Evolutionary conservation across 176 grass and related monocot species (phyloP).

Genomic region (Elaeis guineensis): DNA sequence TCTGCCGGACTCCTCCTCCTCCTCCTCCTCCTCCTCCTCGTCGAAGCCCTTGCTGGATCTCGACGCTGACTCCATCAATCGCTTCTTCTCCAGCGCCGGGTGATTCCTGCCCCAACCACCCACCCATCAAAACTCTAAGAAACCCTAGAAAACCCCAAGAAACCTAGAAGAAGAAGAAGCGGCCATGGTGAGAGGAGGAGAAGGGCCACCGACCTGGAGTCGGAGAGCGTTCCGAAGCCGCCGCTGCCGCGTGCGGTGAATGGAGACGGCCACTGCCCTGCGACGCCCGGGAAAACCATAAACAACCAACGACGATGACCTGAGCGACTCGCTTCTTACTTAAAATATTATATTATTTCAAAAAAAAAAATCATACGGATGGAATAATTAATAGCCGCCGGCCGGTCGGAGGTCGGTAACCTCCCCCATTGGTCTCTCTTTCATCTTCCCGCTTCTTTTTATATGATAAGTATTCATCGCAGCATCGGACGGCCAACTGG

Average conservation of each 20-base stretch:
- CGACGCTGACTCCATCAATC: conserved; percentile 67
- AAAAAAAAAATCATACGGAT: no score
- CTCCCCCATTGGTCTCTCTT: no score
- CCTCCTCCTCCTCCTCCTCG: conserved; percentile 57
- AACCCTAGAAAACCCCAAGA: background rate
- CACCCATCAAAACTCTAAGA: background rate
- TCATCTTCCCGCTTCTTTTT: background rate
- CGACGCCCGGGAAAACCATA: background rate
- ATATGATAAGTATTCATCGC: no score
- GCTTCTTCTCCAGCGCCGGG: conserved; percentile 32
- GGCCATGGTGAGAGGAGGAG: background rate
- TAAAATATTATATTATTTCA: no score
- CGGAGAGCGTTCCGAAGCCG: conserved; percentile 21
- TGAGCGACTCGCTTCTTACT: background rate
- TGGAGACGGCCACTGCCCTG: conserved; percentile 46
- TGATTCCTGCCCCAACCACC: conserved; percentile 1
- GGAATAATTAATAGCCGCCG: background rate
- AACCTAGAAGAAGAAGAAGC: no score
- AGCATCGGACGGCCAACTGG: background rate
- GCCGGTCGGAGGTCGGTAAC: background rate
- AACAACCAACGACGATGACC: background rate
- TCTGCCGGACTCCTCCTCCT: conserved; percentile 52
- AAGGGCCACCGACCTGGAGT: conserved; percentile 11
- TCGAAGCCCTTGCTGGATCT: conserved; percentile 89
- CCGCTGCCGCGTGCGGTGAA: conserved; percentile 48